Evolutionary conservation across 2,329 filamentous ascomycete species (phyloP).

Genomic region (Aspergillus sp.): DNA sequence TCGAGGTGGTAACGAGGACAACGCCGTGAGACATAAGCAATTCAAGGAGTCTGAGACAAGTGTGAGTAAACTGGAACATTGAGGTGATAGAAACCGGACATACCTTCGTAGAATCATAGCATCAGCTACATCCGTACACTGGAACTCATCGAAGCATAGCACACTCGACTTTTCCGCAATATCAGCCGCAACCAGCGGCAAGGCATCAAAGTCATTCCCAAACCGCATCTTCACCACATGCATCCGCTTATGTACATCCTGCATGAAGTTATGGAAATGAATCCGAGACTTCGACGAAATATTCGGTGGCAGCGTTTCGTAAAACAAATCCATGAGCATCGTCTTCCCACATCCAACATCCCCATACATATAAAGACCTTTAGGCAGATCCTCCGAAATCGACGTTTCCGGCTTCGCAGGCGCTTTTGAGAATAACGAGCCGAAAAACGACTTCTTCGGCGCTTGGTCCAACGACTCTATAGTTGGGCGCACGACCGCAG

Average conservation of each 20-base stretch:
- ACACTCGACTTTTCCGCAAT: slow-evolving; percentile 84
- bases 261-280: slow-evolving; percentile 99
- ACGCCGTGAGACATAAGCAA: slow-evolving; percentile 95
- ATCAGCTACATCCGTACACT: slow-evolving; percentile 96
- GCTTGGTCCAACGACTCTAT: slow-evolving; percentile 65
- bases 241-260: slow-evolving; percentile 87
- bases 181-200: slow-evolving; percentile 91
- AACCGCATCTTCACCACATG: slow-evolving; percentile 87
- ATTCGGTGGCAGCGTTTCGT: slow-evolving; percentile 79
- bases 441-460: slow-evolving; percentile 54
- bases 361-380: slow-evolving; percentile 90
- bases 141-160: slow-evolving; percentile 97
- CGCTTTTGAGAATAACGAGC: slow-evolving; percentile 43
- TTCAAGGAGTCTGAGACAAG: slow-evolving; percentile 66
- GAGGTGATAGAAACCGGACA: slow-evolving; percentile 5
- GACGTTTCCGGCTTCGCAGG: slow-evolving; percentile 30
- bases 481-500: slow-evolving; percentile 72
- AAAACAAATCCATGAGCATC: slow-evolving; percentile 99
- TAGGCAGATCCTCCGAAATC: slow-evolving; percentile 74
- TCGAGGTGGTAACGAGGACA: slow-evolving; percentile 92
- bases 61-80: not conserved
- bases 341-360: slow-evolving; percentile 98
- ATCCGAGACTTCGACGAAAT: slow-evolving; percentile 86
- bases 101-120: slow-evolving; percentile 91
- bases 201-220: slow-evolving; percentile 83